phyloP scores from a whole-genome alignment of 2,329 filamentous ascomycete genomes.

The Colletotrichum siamense region DNA sequence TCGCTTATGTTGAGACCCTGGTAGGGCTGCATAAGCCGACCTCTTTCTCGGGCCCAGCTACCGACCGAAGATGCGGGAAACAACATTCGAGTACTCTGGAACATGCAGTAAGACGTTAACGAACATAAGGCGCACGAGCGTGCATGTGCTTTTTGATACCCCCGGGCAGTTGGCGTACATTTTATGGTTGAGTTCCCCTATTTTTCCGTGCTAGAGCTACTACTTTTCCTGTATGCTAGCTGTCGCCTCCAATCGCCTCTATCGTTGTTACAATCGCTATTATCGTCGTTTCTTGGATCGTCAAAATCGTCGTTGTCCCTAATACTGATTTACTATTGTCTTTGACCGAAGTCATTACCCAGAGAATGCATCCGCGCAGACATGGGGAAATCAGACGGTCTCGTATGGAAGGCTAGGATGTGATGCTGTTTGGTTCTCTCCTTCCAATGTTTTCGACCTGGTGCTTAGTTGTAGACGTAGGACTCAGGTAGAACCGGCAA shows the following conservation, averaged over 20 bases:
- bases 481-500: background rate
- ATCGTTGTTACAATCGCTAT: background rate
- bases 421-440: background rate
- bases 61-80: background rate
- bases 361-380: fast-evolving
- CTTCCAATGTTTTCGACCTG: no score
- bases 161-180: background rate
- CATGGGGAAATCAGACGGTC: background rate
- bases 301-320: no score
- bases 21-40: background rate
- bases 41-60: background rate
- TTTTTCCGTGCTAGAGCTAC: background rate
- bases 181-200: background rate
- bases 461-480: background rate
- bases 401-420: background rate
- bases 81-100: background rate
- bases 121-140: background rate
- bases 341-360: background rate
- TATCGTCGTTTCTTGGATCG: background rate
- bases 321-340: background rate
- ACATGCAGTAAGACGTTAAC: background rate
- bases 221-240: background rate
- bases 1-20: background rate
- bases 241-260: background rate
- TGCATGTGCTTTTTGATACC: background rate